These are phyloP conservation scores for Pecoramyces ruminantium DNA, from an alignment of 192 early-diverging fungal genomes.

Conservation along the genomic window DNA sequence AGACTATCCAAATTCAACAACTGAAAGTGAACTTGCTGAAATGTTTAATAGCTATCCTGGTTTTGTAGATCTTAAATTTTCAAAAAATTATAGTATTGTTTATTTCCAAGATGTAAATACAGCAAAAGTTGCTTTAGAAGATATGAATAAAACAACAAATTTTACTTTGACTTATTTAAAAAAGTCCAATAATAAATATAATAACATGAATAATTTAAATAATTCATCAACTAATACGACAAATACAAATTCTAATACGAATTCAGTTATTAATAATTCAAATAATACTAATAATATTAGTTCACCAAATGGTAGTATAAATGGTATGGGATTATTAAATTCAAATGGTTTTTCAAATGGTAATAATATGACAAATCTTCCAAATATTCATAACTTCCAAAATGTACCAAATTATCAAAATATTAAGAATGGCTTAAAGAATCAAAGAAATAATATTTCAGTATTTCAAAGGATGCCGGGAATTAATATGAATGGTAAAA, in stretches of 20 bases:
- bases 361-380: not conserved
- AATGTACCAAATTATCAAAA: not conserved
- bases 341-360: not conserved
- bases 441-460: not conserved
- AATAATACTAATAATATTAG: not conserved
- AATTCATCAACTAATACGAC: no score
- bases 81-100: slow-evolving; percentile 18
- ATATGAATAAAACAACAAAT: slow-evolving; percentile 17
- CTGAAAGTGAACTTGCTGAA: slow-evolving; percentile 14
- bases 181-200: slow-evolving; percentile 5
- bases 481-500: not conserved
- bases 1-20: slow-evolving; percentile 20
- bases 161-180: slow-evolving; percentile 27
- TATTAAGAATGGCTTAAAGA: not conserved
- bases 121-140: slow-evolving; percentile 15
- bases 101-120: slow-evolving; percentile 12
- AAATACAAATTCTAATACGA: not conserved
- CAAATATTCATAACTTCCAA: not conserved
- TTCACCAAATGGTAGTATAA: not conserved
- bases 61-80: slow-evolving; percentile 19
- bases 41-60: slow-evolving; percentile 17
- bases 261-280: not conserved
- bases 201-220: not conserved
- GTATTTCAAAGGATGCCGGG: not conserved
- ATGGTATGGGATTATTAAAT: not conserved